Percentiles rank a stretch among this genome's conserved stretches.
These are phyloP conservation scores for Aegilops longissima DNA, from an alignment of 176 grass and related monocot genomes.

Conservation along the genomic window DNA sequence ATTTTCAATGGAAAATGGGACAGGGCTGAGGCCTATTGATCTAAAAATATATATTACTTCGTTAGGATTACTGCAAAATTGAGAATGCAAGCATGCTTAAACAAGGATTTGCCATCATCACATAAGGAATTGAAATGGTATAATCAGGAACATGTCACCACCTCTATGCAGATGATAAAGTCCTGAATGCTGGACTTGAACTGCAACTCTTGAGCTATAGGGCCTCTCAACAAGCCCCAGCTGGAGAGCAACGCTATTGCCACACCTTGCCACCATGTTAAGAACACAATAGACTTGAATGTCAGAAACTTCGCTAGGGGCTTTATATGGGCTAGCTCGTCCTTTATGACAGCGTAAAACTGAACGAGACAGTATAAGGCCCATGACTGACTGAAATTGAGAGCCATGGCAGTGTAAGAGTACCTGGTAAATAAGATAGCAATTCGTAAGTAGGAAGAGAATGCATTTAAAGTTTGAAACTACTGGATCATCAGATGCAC, in stretches of 20 bases:
- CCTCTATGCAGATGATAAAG: conserved; percentile 99
- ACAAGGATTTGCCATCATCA: background rate
- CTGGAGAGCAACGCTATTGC: conserved; percentile 79
- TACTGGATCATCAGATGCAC: conserved; percentile 8
- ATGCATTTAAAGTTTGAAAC: background rate
- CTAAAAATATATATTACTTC: background rate
- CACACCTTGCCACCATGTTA: conserved; percentile 98
- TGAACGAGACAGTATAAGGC: conserved; percentile 93
- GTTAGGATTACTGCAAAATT: conserved; percentile 19
- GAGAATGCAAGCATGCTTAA: conserved; percentile 20
- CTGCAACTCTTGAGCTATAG: conserved; percentile 79
- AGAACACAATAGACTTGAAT: conserved; percentile 98
- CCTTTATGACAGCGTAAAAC: conserved; percentile 92
- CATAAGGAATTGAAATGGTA: background rate
- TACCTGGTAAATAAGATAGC: conserved; percentile 61
- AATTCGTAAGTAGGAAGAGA: conserved; percentile 12
- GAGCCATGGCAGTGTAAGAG: conserved; percentile 79
- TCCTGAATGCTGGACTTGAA: conserved; percentile 96
- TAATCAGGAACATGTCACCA: conserved; percentile 26
- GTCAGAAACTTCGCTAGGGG: conserved; percentile 90
- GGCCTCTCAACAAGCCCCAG: conserved; percentile 75
- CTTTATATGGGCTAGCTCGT: conserved; percentile 90
- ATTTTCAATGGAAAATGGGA: too few relatives aligned
- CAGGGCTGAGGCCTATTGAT: too few relatives aligned
- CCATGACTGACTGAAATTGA: conserved; percentile 98